Percentiles rank a stretch among this genome's conserved stretches.
These are phyloP conservation scores for Cucurbita argyrosperma DNA, from an alignment of 306 rosid species.

Conservation along the genomic window DNA sequence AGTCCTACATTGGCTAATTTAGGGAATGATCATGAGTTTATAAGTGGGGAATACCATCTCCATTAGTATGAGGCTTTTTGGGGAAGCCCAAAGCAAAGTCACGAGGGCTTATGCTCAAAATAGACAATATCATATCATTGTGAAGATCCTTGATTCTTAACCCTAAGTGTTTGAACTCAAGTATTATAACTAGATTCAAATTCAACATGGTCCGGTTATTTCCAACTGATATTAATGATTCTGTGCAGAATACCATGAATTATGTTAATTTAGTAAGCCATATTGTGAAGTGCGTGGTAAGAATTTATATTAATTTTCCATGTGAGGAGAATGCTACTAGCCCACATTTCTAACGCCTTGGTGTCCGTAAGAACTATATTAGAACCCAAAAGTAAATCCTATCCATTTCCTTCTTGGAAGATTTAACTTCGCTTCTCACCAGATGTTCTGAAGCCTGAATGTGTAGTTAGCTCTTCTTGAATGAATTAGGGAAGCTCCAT, in stretches of 20 bases:
- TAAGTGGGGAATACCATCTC: no score
- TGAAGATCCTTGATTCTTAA: no score
- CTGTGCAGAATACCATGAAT: background rate
- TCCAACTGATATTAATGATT: background rate
- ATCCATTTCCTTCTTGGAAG: background rate
- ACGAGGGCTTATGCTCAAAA: no score
- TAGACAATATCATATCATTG: no score
- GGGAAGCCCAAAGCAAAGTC: no score
- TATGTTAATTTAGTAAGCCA: background rate
- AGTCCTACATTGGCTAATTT: no score
- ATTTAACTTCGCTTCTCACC: background rate
- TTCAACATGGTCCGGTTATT: background rate
- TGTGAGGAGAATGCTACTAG: background rate
- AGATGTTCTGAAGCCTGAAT: background rate
- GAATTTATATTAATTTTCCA: background rate
- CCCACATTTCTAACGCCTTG: background rate
- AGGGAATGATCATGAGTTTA: no score
- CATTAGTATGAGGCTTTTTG: no score
- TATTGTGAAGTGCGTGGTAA: background rate
- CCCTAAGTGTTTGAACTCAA: background rate
- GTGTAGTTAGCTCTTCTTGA: background rate
- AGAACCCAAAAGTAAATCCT: background rate
- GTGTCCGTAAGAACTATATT: background rate
- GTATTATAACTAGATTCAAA: background rate
- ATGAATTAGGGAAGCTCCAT: background rate